Evolutionary conservation across 1,284 basidiomycete species (phyloP).

Genomic region (Sporisorium sorghi): DNA sequence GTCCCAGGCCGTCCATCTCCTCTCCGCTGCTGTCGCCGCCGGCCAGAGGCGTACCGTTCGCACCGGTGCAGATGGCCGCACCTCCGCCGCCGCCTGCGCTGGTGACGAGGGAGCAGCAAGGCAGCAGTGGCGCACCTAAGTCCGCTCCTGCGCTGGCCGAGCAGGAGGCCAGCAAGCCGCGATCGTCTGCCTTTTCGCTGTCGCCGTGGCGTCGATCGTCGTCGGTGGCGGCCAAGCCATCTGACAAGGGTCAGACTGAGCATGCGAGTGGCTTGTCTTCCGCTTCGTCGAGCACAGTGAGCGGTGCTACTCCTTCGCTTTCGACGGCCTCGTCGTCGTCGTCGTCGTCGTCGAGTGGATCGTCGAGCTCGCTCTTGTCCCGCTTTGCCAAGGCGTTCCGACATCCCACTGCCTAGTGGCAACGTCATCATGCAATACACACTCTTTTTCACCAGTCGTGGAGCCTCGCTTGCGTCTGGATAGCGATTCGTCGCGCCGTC

Average conservation of each 20-base stretch:
- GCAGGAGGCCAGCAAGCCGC: neutral
- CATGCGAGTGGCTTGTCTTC: neutral
- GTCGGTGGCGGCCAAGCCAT: neutral
- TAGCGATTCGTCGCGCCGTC: neutral
- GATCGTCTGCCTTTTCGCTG: neutral
- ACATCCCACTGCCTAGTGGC: conserved; percentile 1
- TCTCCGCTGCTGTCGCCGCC: conserved; percentile 5
- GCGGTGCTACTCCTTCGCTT: neutral
- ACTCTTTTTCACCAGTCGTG: neutral
- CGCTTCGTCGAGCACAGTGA: neutral
- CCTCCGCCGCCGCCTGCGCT: conserved; percentile 16
- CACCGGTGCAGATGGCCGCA: neutral
- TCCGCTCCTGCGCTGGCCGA: neutral
- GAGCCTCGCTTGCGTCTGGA: neutral
- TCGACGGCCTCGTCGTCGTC: neutral
- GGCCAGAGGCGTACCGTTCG: neutral
- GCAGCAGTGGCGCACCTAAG: neutral
- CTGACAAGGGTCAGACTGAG: conserved; percentile 2
- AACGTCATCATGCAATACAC: neutral
- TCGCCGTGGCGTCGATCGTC: conserved; percentile 3
- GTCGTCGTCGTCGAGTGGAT: conserved; percentile 1
- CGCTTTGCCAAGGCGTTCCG: conserved; percentile 11
- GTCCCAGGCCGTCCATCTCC: conserved; percentile 5
- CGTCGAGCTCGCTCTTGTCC: conserved; percentile 6
- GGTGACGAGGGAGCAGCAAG: neutral